Evolutionary conservation across 108 stramenopile genomes (phyloP).

Genomic region (Thalassiosira profunda): DNA sequence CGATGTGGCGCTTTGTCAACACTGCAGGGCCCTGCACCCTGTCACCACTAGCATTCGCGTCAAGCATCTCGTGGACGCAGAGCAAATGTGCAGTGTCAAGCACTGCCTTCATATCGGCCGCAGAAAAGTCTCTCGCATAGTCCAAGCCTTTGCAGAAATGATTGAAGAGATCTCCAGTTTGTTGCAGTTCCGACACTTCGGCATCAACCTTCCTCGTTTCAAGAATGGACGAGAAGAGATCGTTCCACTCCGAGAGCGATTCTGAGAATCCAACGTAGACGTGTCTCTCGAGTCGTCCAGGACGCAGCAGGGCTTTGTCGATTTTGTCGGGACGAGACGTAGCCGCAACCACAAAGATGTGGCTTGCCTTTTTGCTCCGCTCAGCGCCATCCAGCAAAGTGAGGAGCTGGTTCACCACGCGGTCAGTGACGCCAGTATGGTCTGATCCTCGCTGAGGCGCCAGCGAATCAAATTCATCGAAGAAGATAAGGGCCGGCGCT

Average conservation of each 20-base stretch:
- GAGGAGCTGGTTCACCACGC: conserved; percentile 98
- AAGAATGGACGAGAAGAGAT: conserved; percentile 59
- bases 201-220: conserved; percentile 51
- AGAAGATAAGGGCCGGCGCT: conserved; percentile 93
- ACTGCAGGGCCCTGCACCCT: background rate
- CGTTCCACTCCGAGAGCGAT: conserved; percentile 67
- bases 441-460: conserved; percentile 96
- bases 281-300: conserved; percentile 95
- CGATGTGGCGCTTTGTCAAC: conserved; percentile 29
- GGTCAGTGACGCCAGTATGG: conserved; percentile 97
- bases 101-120: conserved; percentile 85
- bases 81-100: conserved; percentile 81
- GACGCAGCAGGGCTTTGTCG: conserved; percentile 94
- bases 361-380: conserved; percentile 37
- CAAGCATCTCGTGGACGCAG: conserved; percentile 64
- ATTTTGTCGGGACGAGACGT: conserved; percentile 96
- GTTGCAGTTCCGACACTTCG: conserved; percentile 26
- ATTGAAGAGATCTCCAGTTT: conserved; percentile 19
- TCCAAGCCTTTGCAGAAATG: conserved; percentile 25
- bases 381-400: conserved; percentile 95
- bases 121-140: conserved; percentile 50
- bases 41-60: background rate
- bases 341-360: conserved; percentile 93
- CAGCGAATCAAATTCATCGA: conserved; percentile 97
- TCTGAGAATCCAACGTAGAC: conserved; percentile 83